phyloP scores from a whole-genome alignment of 129 eudicot genomes.

The Smallanthus sonchifolius region DNA sequence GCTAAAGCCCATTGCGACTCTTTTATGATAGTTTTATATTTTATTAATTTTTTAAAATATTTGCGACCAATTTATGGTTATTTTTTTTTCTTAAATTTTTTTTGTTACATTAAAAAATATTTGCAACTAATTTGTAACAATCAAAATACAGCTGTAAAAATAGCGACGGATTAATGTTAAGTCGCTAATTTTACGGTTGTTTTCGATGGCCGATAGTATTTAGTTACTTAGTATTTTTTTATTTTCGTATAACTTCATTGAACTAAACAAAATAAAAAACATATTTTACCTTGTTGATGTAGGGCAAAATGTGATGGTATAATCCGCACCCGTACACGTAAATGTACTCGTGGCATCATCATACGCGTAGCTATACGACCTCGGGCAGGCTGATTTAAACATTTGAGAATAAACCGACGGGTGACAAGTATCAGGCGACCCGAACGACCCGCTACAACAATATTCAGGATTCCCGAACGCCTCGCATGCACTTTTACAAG shows the following conservation, averaged over 20 bases:
- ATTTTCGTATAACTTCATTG: too few relatives aligned
- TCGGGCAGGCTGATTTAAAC: conserved; percentile 61
- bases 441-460: conserved; percentile 62
- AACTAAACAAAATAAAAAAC: neutral
- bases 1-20: neutral
- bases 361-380: conserved; percentile 66
- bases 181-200: too few relatives aligned
- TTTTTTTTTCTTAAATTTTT: too few relatives aligned
- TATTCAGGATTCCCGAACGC: conserved; percentile 61
- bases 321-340: conserved; percentile 64
- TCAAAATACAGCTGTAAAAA: too few relatives aligned
- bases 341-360: conserved; percentile 77
- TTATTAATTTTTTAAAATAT: too few relatives aligned
- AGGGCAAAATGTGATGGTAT: conserved; percentile 61
- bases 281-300: conserved; percentile 45
- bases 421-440: conserved; percentile 40
- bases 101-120: too few relatives aligned
- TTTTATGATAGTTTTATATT: too few relatives aligned
- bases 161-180: too few relatives aligned
- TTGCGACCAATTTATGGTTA: neutral
- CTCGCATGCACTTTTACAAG: conserved; percentile 70
- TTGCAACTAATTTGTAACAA: too few relatives aligned
- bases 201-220: too few relatives aligned
- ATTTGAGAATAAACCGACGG: conserved; percentile 62
- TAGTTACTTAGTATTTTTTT: too few relatives aligned